phyloP scores from a whole-genome alignment of 169 alveolate species.

The Plasmodium knowlesi region DNA sequence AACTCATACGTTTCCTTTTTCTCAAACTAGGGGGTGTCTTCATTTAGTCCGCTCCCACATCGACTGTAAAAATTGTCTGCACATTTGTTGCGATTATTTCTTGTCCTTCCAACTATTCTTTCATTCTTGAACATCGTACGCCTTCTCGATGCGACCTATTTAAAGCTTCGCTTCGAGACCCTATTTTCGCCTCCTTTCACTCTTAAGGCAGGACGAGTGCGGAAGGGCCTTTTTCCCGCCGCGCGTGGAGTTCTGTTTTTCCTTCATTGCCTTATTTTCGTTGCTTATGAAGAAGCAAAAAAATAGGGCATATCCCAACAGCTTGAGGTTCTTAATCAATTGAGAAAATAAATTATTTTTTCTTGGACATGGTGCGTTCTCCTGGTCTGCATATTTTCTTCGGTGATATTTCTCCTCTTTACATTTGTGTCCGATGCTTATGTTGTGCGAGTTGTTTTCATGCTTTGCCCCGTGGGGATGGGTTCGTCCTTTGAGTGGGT shows the following conservation, averaged over 20 bases:
- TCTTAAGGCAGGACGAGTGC: neutral
- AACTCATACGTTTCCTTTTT: neutral
- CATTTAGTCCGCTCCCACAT: neutral
- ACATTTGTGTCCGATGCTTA: neutral
- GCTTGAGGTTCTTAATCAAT: conserved; percentile 11
- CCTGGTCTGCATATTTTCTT: conserved; percentile 1
- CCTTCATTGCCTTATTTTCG: conserved; percentile 16
- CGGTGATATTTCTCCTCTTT: neutral
- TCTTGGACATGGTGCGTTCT: neutral
- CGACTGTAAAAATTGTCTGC: too few relatives aligned
- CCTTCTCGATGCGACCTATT: neutral
- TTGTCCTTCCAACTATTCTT: too few relatives aligned
- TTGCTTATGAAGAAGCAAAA: conserved; percentile 37
- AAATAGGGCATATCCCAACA: conserved; percentile 53
- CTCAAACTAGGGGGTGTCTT: neutral
- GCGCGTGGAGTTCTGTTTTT: neutral
- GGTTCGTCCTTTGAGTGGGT: neutral
- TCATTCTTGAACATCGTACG: neutral
- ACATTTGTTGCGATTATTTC: too few relatives aligned
- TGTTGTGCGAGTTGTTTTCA: neutral
- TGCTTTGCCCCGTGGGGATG: neutral
- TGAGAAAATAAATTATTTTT: neutral
- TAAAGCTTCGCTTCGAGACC: neutral
- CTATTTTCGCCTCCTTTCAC: neutral
- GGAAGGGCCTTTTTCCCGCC: neutral